Evolutionary conservation across 345 rosid genomes (phyloP).

Genomic region (Lumnitzera littorea): DNA sequence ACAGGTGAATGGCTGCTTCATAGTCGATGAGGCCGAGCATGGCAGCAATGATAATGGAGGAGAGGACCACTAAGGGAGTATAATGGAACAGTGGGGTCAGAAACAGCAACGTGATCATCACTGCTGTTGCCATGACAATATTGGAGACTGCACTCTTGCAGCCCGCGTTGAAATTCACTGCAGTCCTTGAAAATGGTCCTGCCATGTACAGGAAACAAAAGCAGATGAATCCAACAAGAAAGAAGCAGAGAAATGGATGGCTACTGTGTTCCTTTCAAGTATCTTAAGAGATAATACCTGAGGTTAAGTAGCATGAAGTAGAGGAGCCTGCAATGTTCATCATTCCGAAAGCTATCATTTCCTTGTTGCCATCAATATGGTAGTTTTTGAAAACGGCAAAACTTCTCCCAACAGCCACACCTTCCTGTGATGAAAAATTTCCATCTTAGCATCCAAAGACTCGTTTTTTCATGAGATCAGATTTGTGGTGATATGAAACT

Average conservation of each 20-base stretch:
- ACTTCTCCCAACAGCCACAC: slow-evolving; percentile 89
- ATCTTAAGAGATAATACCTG: slow-evolving; percentile 32
- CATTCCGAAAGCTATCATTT: slow-evolving; percentile 89
- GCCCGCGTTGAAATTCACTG: slow-evolving; percentile 92
- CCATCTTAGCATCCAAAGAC: no score
- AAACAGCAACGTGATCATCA: slow-evolving; percentile 75
- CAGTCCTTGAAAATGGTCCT: slow-evolving; percentile 95
- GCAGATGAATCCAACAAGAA: no score
- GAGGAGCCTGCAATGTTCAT: slow-evolving; percentile 93
- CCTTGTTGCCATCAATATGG: slow-evolving; percentile 93
- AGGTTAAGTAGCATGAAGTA: slow-evolving; percentile 85
- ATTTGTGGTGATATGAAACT: slow-evolving; percentile 3
- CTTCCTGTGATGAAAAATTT: slow-evolving; percentile 47
- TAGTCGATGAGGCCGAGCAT: slow-evolving; percentile 95
- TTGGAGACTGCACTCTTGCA: slow-evolving; percentile 84
- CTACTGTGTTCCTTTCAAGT: no score
- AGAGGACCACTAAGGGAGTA: slow-evolving; percentile 90
- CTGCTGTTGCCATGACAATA: slow-evolving; percentile 84
- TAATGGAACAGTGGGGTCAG: slow-evolving; percentile 80
- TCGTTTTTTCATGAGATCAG: no score
- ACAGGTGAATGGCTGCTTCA: slow-evolving; percentile 74
- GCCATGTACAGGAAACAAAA: not conserved
- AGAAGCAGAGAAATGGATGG: no score
- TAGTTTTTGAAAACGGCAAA: slow-evolving; percentile 89
- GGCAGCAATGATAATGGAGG: slow-evolving; percentile 71